Base-by-base conservation (phyloP, 495 filamentous ascomycete genomes). In the Tuber magnatum region DNA sequence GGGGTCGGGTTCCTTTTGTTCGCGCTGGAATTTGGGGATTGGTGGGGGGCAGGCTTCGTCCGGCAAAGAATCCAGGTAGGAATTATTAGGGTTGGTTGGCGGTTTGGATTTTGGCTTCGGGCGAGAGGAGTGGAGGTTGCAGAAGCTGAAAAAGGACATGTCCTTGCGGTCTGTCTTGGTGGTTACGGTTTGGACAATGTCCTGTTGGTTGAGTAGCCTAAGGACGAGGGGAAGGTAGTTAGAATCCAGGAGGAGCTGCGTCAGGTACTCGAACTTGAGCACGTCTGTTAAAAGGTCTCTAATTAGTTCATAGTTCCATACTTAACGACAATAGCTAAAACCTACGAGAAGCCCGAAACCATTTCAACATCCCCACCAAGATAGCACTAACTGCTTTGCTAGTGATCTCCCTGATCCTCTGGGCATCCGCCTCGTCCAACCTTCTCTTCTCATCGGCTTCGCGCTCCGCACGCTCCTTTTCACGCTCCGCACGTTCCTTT, bases 281-380 rank as follows among this genome's bases (percentile, higher is more conserved):
- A 99, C 88, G 81, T 99, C 94, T 97, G 75, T 28, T 20, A 42
- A 77, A 44, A 65, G 74, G 43, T 71, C 48, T 32, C 51, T 14
- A 35, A 65, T 65, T 35, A 46, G 72, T 38, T 68, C 43, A 7
- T 1, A 38, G 68, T 14, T 28, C 32, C 56, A 32, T 42, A 35
- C 43, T 68, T 68, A 35, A 24, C 35, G 40, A 65, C 10, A 10
- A 68, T 44, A 65, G 73, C 32, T 43, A 74, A 43, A 22, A 86
- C 92, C 85, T 85, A 97, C 94, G 94, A 76, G 93, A 97, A 77
- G 94, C 86, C 83, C 97, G 96, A 82, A 98, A 93, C 95, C 95
- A 99, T 84, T 97, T 98, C 73, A 98, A 83, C 39, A 99, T 82
- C 41, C 97, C 88, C 44, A 98, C 84, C 68, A 98, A 84, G 75